Percentiles rank a stretch among this genome's conserved stretches.
Conservation (phyloP, 192 early-diverging fungal species). For the Glomus cerebriforme region DNA sequence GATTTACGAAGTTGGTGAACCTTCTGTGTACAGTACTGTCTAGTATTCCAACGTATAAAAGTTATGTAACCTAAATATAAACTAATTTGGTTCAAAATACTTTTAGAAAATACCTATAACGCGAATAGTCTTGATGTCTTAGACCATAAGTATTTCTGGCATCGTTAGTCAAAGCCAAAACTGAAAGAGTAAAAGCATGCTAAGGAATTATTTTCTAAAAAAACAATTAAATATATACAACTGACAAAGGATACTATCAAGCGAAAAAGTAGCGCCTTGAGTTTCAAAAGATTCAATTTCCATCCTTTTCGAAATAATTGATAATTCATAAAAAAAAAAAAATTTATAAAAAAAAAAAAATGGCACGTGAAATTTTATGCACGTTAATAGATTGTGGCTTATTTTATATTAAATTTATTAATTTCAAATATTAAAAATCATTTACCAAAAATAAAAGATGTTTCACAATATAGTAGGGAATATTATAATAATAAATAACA, state of each 20-base stretch:
- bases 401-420: neutral
- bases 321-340: too few relatives aligned
- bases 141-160: slow-evolving; percentile 75
- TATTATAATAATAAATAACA: neutral
- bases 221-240: neutral
- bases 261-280: slow-evolving; percentile 1
- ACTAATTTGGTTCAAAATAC: neutral
- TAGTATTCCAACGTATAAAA: slow-evolving; percentile 21
- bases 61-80: neutral
- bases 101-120: slow-evolving; percentile 59
- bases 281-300: neutral
- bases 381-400: neutral
- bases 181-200: slow-evolving; percentile 32
- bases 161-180: slow-evolving; percentile 58
- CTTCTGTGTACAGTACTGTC: slow-evolving; percentile 68
- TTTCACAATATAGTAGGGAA: too few relatives aligned
- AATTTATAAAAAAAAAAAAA: neutral
- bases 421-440: neutral
- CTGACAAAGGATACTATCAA: slow-evolving; percentile 21
- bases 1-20: slow-evolving; percentile 60
- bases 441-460: neutral
- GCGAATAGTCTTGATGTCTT: slow-evolving; percentile 77
- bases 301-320: neutral
- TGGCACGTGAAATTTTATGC: neutral
- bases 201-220: neutral